phyloP scores from a whole-genome alignment of 1,139 yeast genomes.

The Pichia sp. region DNA sequence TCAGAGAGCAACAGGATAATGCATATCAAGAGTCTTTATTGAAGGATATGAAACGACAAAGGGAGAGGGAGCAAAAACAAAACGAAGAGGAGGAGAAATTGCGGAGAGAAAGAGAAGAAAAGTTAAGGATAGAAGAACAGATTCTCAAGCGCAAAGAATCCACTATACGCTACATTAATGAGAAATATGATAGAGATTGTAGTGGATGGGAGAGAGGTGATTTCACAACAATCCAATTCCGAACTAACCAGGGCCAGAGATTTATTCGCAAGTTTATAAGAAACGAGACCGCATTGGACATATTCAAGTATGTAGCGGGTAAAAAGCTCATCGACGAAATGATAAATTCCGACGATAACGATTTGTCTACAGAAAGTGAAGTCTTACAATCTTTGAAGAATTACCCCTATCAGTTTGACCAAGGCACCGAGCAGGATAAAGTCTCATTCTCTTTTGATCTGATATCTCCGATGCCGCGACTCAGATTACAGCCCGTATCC shows the following conservation, averaged over 20 bases:
- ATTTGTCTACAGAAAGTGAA: slow-evolving; percentile 17
- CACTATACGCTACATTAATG: slow-evolving; percentile 18
- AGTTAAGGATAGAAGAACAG: slow-evolving; percentile 5
- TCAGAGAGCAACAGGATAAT: slow-evolving; percentile 55
- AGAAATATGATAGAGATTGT: slow-evolving; percentile 20
- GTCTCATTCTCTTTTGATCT: slow-evolving; percentile 42
- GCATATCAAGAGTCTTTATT: slow-evolving; percentile 51
- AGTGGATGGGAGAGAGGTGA: slow-evolving; percentile 31
- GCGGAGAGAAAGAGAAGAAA: slow-evolving; percentile 19
- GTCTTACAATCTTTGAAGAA: slow-evolving; percentile 14
- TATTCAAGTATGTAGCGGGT: slow-evolving; percentile 63
- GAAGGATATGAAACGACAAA: slow-evolving; percentile 36
- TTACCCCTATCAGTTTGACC: slow-evolving; percentile 2
- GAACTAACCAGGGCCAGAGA: slow-evolving; percentile 59
- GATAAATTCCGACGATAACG: background rate
- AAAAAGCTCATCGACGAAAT: slow-evolving; percentile 30
- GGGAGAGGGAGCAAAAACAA: slow-evolving; percentile 22
- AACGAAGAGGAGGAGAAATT: slow-evolving; percentile 20
- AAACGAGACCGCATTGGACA: slow-evolving; percentile 47
- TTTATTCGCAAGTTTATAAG: slow-evolving; percentile 52
- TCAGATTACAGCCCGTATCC: slow-evolving; percentile 36
- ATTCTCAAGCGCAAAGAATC: slow-evolving; percentile 15
- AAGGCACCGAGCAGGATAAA: background rate
- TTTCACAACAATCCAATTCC: slow-evolving; percentile 39
- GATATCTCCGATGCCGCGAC: slow-evolving; percentile 58